These are phyloP conservation scores for Russula abietina DNA, from an alignment of 768 basidiomycete species.

Conservation along the genomic window DNA sequence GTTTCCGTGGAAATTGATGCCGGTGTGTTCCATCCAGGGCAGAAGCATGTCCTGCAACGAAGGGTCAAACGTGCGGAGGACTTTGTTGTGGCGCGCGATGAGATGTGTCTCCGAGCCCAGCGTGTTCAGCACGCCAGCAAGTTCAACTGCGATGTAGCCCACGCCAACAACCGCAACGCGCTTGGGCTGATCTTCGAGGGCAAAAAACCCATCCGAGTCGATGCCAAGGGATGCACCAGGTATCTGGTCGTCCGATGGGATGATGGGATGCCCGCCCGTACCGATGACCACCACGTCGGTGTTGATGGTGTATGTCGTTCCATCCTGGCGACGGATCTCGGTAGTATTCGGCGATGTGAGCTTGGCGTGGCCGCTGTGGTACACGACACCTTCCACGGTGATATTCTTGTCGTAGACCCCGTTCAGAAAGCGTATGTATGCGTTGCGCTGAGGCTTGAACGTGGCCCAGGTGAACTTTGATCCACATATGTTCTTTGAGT, in stretches of 20 bases:
- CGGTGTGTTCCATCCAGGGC: slow-evolving; percentile 91
- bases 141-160: slow-evolving; percentile 96
- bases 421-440: slow-evolving; percentile 86
- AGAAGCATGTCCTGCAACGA: slow-evolving; percentile 76
- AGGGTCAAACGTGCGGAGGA: slow-evolving; percentile 91
- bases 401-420: slow-evolving; percentile 89
- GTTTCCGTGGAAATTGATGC: slow-evolving; percentile 79
- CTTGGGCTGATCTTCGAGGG: slow-evolving; percentile 82
- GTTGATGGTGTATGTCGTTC: slow-evolving; percentile 61
- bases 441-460: slow-evolving; percentile 93
- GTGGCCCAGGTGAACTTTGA: slow-evolving; percentile 82
- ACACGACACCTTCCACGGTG: slow-evolving; percentile 79
- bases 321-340: slow-evolving; percentile 66
- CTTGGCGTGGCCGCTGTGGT: slow-evolving; percentile 71
- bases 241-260: slow-evolving; percentile 71
- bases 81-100: slow-evolving; percentile 82
- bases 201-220: slow-evolving; percentile 95
- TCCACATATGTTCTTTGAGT: no score
- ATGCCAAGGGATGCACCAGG: slow-evolving; percentile 91
- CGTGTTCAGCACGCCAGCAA: slow-evolving; percentile 89
- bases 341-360: slow-evolving; percentile 66
- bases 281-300: slow-evolving; percentile 79
- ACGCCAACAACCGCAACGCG: slow-evolving; percentile 93
- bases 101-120: slow-evolving; percentile 90
- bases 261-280: slow-evolving; percentile 78